Evolutionary conservation across 1,139 yeast genomes (phyloP), one percentile per base, ranked within the genome.

Genomic region (Pichia inconspicua): DNA sequence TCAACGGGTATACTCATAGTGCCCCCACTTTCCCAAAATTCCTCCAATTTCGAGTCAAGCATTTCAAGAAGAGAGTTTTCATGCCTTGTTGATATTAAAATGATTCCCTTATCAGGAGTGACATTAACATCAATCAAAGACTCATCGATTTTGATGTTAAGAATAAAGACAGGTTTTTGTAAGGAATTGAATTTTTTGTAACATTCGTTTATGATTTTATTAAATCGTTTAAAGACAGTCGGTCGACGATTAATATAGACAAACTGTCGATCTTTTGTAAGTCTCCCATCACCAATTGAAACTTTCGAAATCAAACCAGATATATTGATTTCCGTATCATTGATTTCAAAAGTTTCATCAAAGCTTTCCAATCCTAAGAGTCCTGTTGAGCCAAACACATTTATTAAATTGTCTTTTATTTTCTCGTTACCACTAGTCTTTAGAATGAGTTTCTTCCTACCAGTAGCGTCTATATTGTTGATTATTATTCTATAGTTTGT

Each of bases 61-160:
- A 67, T 65, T 38, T 82, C 84, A 9, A 84, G 58, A 1, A 89
- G 62, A 14, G 66, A 64, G 5, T 66, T 64, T 62, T 90, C 97
- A 52, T 47, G 41, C 27, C 35, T 48, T 6, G 79, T 73, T 49
- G 84, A 90, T 1, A 92, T 62, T 56, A 87, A 61, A 2, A 92
- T 72, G 3, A 80, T 76, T 43, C 94, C 70, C 61, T 92, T 92
- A 61, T 92, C 97, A 0, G 98, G 98, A 0, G 96, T 82, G 1
- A 94, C 84, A 64, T 92, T 92, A 19, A 92, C 74, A 66, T 92
- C 99, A 36, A 86, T 64, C 25, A 71, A 68, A 25, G 64, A 59
- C 0, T 84, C 72, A 41, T 75, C 73, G 12, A 88, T 63, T 10
- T 61, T 60, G 35, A 92, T 57, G 62, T 94, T 74, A 2, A 87